Evolutionary conservation across 2,329 filamentous ascomycete species (phyloP).

Genomic region (Neoscytalidium dimidiatum): DNA sequence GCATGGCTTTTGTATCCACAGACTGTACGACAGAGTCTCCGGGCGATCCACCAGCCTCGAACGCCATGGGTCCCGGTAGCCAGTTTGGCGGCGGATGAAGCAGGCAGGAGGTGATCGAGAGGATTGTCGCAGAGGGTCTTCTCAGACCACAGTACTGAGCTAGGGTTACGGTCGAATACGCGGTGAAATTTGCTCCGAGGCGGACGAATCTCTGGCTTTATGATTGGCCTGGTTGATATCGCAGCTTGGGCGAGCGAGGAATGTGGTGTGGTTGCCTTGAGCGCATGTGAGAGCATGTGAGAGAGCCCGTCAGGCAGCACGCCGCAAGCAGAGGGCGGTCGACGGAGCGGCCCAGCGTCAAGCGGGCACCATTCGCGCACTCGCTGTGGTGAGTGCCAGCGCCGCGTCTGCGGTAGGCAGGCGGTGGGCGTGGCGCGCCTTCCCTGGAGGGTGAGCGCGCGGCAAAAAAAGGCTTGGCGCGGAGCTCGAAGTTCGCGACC

Average conservation of each 20-base stretch:
- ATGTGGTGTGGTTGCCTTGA: not conserved
- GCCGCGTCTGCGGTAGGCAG: not conserved
- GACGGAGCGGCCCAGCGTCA: too few species aligned
- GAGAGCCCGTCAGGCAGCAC: not conserved
- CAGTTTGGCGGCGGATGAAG: not conserved
- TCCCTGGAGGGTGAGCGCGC: not conserved
- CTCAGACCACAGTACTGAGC: not conserved
- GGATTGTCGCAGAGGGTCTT: not conserved
- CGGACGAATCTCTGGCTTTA: not conserved
- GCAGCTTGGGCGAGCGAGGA: not conserved
- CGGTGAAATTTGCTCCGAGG: not conserved
- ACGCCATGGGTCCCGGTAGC: too few species aligned
- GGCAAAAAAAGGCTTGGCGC: conserved; percentile 15
- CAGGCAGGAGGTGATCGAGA: not conserved
- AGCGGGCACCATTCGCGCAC: not conserved
- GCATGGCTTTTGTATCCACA: not conserved
- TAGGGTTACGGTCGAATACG: not conserved
- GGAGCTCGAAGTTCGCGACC: conserved; percentile 17
- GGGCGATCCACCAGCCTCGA: not conserved
- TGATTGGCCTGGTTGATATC: not conserved
- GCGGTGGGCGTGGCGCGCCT: not conserved
- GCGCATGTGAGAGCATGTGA: not conserved
- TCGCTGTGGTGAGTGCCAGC: not conserved
- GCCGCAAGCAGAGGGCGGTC: not conserved
- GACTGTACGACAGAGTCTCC: not conserved